Percentiles rank a stretch among this genome's conserved stretches.
Evolutionary conservation across 2,329 filamentous ascomycete species (phyloP).

Genomic region (Aspergillus sojae): DNA sequence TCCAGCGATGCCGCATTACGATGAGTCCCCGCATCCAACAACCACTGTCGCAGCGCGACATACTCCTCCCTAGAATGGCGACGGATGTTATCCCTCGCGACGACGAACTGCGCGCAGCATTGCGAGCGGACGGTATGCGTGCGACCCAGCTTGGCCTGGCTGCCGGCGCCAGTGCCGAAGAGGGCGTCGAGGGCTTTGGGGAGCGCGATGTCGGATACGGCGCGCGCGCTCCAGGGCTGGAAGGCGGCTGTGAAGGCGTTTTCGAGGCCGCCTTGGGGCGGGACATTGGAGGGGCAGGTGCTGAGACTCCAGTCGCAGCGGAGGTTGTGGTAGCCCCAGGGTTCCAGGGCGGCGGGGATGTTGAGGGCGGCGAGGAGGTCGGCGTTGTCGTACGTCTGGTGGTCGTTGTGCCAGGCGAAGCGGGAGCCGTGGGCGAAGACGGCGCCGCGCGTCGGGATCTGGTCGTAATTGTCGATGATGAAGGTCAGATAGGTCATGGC

Average conservation of each 20-base stretch:
- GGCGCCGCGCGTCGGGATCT: conserved; percentile 40
- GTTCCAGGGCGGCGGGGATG: conserved; percentile 40
- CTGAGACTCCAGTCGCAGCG: conserved; percentile 55
- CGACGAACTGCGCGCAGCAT: conserved; percentile 62
- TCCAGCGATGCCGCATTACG: conserved; percentile 41
- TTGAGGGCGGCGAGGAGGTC: conserved; percentile 44
- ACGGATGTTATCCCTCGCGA: conserved; percentile 51
- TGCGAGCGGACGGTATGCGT: conserved; percentile 50
- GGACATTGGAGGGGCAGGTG: conserved; percentile 37
- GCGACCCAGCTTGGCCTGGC: not conserved
- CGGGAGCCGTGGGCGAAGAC: conserved; percentile 50
- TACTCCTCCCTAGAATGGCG: conserved; percentile 56
- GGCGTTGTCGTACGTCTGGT: conserved; percentile 49
- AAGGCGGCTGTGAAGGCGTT: conserved; percentile 41
- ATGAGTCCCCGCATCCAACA: conserved; percentile 44
- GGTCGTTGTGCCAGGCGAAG: conserved; percentile 51
- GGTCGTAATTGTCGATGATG: conserved; percentile 50
- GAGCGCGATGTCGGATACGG: conserved; percentile 42
- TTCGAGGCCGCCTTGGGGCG: conserved; percentile 47
- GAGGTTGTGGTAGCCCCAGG: conserved; percentile 51
- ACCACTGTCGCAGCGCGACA: conserved; percentile 56
- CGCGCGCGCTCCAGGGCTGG: conserved; percentile 48
- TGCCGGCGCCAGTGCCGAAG: conserved; percentile 35
- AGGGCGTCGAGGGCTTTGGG: conserved; percentile 37
- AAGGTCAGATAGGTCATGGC: conserved; percentile 53